Conservation (phyloP, 495 filamentous ascomycete genomes). For the Tuber calosporum region DNA sequence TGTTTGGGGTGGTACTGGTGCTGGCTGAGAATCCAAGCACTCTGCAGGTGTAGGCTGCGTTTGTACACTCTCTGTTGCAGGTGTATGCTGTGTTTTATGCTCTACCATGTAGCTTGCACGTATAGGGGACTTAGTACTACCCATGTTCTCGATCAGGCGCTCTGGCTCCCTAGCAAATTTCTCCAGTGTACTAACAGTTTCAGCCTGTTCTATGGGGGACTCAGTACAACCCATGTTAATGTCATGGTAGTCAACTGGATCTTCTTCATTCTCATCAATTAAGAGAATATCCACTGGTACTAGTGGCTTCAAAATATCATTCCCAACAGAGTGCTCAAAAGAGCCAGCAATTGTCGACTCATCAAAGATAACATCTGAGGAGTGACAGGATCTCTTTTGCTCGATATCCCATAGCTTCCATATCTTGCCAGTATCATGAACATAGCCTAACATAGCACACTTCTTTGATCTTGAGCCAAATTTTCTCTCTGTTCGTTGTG, state of each 20-base stretch:
- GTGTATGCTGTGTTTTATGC: neutral
- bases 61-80: neutral
- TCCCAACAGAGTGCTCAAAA: neutral
- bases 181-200: neutral
- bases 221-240: neutral
- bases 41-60: neutral
- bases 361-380: neutral
- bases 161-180: neutral
- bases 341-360: neutral
- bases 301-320: neutral
- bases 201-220: neutral
- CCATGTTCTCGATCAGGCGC: neutral
- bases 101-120: neutral
- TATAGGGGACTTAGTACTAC: neutral
- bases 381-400: neutral
- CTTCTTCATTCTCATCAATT: neutral
- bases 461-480: neutral
- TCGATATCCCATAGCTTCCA: neutral
- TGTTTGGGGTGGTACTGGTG: neutral
- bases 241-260: neutral
- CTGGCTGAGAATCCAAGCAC: neutral
- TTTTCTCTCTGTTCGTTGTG: neutral
- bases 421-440: neutral
- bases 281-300: neutral
- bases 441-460: neutral